Evolutionary conservation across 2,329 filamentous ascomycete species (phyloP).

Genomic region (Apiospora malaysiana): DNA sequence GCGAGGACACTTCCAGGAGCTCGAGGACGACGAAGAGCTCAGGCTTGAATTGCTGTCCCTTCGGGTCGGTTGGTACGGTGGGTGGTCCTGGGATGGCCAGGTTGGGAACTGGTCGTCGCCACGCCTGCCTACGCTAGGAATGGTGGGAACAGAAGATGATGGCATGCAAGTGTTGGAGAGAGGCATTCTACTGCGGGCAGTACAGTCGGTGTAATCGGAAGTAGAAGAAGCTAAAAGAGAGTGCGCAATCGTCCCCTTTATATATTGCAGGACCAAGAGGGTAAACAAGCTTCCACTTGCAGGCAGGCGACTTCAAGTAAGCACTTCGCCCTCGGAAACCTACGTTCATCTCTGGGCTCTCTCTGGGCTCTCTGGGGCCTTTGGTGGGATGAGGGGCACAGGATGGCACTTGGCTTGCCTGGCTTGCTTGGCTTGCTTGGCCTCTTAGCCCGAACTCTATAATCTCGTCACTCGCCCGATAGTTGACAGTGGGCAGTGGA

Average conservation of each 20-base stretch:
- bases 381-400: neutral
- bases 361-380: too few relatives aligned
- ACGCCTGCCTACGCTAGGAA: conserved; percentile 11
- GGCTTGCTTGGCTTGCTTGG: neutral
- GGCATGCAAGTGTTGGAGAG: conserved; percentile 1
- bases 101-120: neutral
- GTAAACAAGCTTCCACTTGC: neutral
- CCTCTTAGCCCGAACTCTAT: conserved; percentile 10
- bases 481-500: too few relatives aligned
- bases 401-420: neutral
- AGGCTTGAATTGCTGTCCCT: conserved; percentile 2
- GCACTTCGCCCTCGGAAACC: neutral
- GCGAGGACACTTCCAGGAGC: conserved; percentile 10
- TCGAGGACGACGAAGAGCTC: neutral
- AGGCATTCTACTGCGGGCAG: conserved; percentile 15
- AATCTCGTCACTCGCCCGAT: neutral
- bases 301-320: neutral
- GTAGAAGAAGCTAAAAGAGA: neutral
- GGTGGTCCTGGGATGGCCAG: neutral
- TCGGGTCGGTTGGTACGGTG: neutral
- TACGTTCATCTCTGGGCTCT: too few relatives aligned
- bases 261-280: neutral
- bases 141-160: conserved; percentile 8
- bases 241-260: neutral
- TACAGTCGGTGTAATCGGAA: neutral